These are phyloP conservation scores for Candida orba DNA, from an alignment of 805 yeast genomes.

Conservation along the genomic window DNA sequence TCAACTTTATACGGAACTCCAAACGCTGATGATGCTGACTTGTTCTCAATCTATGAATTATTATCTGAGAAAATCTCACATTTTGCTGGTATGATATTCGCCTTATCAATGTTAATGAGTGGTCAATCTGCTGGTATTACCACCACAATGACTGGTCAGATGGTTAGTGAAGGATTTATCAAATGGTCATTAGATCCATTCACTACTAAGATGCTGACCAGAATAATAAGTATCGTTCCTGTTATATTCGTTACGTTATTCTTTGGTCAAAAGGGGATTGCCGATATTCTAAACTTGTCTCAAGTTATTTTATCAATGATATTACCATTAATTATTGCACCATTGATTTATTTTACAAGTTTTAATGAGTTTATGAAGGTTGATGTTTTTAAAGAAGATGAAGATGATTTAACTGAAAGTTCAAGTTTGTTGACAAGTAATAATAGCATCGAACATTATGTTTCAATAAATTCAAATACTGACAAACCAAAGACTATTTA, in stretches of 20 bases:
- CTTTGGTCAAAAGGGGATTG: constrained; percentile 77
- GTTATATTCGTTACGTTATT: constrained; percentile 67
- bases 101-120: constrained; percentile 77
- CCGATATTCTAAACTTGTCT: constrained; percentile 65
- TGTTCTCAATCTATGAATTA: constrained; percentile 71
- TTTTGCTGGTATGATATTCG: constrained; percentile 84
- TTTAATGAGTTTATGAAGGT: constrained; percentile 62
- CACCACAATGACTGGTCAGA: constrained; percentile 89
- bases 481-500: constrained; percentile 17
- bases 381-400: constrained; percentile 21
- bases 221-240: constrained; percentile 80
- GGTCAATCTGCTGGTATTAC: constrained; percentile 97
- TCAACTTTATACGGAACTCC: constrained; percentile 66
- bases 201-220: constrained; percentile 67
- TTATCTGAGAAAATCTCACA: constrained; percentile 65
- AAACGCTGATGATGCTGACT: constrained; percentile 70
- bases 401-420: constrained; percentile 4
- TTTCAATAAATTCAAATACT: not conserved
- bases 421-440: not conserved
- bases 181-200: constrained; percentile 79
- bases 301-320: constrained; percentile 80
- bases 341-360: constrained; percentile 75
- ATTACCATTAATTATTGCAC: constrained; percentile 84
- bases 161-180: constrained; percentile 86
- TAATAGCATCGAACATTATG: not conserved